phyloP scores from a whole-genome alignment of 1,284 basidiomycete species.

The Cutaneotrichosporon dermatis region DNA sequence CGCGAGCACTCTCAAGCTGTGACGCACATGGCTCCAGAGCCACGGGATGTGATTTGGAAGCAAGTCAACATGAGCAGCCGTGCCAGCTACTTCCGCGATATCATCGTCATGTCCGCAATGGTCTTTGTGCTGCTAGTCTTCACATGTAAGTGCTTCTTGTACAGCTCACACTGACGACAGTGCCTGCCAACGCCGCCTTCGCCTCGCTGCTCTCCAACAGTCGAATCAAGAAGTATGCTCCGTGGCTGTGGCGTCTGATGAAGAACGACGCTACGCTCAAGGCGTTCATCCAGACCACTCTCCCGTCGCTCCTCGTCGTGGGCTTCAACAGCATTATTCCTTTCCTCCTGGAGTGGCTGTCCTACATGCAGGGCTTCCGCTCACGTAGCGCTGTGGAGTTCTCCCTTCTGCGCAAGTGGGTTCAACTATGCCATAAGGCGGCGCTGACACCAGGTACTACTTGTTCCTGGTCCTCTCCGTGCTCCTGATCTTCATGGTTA shows the following conservation, averaged over 20 bases:
- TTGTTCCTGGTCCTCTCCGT: constrained; percentile 91
- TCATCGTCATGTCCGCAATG: constrained; percentile 66
- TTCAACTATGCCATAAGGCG: background rate
- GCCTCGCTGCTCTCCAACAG: constrained; percentile 69
- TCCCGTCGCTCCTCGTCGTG: constrained; percentile 86
- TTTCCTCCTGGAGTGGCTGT: constrained; percentile 77
- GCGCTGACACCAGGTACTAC: constrained; percentile 65
- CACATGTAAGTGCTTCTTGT: constrained; percentile 51
- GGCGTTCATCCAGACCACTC: constrained; percentile 85
- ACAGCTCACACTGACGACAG: background rate
- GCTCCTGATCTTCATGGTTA: constrained; percentile 90
- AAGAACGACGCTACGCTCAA: constrained; percentile 72
- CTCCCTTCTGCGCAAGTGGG: constrained; percentile 83
- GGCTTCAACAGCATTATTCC: constrained; percentile 83
- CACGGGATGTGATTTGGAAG: constrained; percentile 91
- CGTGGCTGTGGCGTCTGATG: constrained; percentile 72
- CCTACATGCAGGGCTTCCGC: constrained; percentile 80
- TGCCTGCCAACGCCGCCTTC: constrained; percentile 4
- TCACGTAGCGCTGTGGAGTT: constrained; percentile 91
- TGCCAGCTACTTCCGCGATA: constrained; percentile 60
- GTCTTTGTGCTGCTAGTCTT: constrained; percentile 72
- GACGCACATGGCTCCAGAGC: constrained; percentile 81
- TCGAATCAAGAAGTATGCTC: constrained; percentile 83
- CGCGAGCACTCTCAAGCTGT: constrained; percentile 62
- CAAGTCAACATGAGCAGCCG: constrained; percentile 68